A percentile compares a stretch with the other conserved stretches of the same genome.
Evolutionary conservation across 2,329 filamentous ascomycete genomes (phyloP).

Genomic region (Aspergillus hiratsukae): DNA sequence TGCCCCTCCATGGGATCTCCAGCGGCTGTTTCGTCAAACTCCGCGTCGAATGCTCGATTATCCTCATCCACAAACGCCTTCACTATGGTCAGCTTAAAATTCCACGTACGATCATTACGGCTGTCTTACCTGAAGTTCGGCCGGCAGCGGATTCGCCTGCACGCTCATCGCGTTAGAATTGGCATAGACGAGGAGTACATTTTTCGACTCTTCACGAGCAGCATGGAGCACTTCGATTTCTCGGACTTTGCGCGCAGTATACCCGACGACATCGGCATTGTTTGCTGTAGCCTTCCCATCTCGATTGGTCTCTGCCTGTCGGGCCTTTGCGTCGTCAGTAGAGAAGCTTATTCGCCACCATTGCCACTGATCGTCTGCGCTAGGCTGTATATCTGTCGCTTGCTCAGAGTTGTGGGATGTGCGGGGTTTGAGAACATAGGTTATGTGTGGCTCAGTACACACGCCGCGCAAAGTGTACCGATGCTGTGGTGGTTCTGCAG

Average conservation of each 20-base stretch:
- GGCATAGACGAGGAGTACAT: slow-evolving; percentile 57
- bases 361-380: slow-evolving; percentile 36
- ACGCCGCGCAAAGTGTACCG: slow-evolving; percentile 57
- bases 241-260: slow-evolving; percentile 40
- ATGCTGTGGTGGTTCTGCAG: slow-evolving; percentile 37
- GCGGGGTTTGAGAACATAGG: slow-evolving; percentile 49
- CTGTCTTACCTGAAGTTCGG: slow-evolving; percentile 35
- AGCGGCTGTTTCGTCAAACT: slow-evolving; percentile 25
- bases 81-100: slow-evolving; percentile 4
- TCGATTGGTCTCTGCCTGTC: slow-evolving; percentile 23
- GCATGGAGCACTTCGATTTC: slow-evolving; percentile 53
- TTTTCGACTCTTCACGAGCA: slow-evolving; percentile 48
- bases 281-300: slow-evolving; percentile 16
- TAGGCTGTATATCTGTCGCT: slow-evolving; percentile 17
- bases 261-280: slow-evolving; percentile 35
- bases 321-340: slow-evolving; percentile 37
- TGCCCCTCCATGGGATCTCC: slow-evolving; percentile 5
- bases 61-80: slow-evolving; percentile 49
- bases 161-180: slow-evolving; percentile 45
- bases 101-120: neutral
- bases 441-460: slow-evolving; percentile 54
- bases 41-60: slow-evolving; percentile 40
- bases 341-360: slow-evolving; percentile 56
- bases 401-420: slow-evolving; percentile 16
- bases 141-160: slow-evolving; percentile 26